Evolutionary conservation across 805 yeast species (phyloP).

Genomic region (Yamadazyma sp.): DNA sequence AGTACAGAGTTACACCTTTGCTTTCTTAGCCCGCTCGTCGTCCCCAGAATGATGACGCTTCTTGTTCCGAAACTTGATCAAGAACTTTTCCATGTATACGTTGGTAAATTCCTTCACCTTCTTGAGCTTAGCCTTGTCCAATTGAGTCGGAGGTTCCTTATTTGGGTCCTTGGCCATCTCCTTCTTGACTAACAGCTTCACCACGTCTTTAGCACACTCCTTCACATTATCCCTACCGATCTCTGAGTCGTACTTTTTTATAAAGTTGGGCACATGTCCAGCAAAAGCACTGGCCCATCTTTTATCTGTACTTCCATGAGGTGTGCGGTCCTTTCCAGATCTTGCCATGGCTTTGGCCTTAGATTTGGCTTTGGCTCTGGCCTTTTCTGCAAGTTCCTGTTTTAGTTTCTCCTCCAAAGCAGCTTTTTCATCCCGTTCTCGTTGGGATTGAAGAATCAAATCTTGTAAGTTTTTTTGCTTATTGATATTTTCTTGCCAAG

Average conservation of each 20-base stretch:
- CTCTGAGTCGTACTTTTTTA: conserved; percentile 62
- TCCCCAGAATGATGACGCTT: conserved; percentile 9
- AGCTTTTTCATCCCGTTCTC: conserved; percentile 31
- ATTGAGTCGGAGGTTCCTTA: conserved; percentile 50
- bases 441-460: conserved; percentile 34
- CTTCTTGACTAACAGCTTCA: conserved; percentile 62
- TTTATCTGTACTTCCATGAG: conserved; percentile 17
- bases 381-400: conserved; percentile 23
- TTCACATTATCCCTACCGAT: conserved; percentile 75
- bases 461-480: conserved; percentile 37
- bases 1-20: no score
- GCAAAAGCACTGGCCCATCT: conserved; percentile 61
- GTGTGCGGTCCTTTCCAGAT: background rate
- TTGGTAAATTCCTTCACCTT: conserved; percentile 68
- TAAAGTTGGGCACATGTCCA: conserved; percentile 70
- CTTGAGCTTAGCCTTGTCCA: conserved; percentile 61
- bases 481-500: conserved; percentile 31
- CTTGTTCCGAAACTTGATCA: conserved; percentile 45
- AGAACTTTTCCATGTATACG: conserved; percentile 65
- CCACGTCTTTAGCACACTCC: conserved; percentile 77
- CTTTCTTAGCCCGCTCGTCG: conserved; percentile 2
- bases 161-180: conserved; percentile 54
- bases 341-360: conserved; percentile 13
- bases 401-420: conserved; percentile 23
- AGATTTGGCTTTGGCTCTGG: conserved; percentile 16